Evolutionary conservation across 108 stramenopile species (phyloP), one percentile per base, ranked within the genome.

Genomic region (Skeletonema tropicum): DNA sequence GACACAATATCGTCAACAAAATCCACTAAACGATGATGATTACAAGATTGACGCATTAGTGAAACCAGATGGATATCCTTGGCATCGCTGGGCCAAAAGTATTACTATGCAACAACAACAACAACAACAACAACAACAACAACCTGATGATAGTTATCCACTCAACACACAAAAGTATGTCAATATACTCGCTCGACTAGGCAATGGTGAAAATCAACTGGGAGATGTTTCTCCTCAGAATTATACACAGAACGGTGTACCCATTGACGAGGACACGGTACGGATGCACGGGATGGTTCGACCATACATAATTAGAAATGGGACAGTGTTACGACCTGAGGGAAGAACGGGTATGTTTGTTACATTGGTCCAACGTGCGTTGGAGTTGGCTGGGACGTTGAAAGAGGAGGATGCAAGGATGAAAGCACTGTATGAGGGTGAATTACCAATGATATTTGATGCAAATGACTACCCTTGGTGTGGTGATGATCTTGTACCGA

Each of bases 31-130:
- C 8, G 39, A 17, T 11, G 45, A 31, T 12, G 7, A 13, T 13
- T 66, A 63, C 48, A 62, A 41, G 55, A 45, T 76, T 29, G 42
- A 76, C 14, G 62, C 75, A 10, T 49, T 76, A 12, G 17, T 69
- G 17, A 29, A 49, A 58, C 75, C 75, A 23, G 68, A 76, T 30
- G 75, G 75, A 62, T 76, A 76, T 41, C 75, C 75, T 26, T 76
- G 75, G 75, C 75, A 76, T 76, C 67, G 75, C 57, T 76, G 75
- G 75, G 45, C 17, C 60, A 39, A 46, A 29, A 29, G 26, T 57
- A 61, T 11, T 45, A 61, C 19, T 45, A 60, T n/a, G 41, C 15
- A 55, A 23, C 52, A 55, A 55, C 19, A 23, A 21, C 19, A n/a
- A n/a, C n/a, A n/a, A n/a, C n/a, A n/a, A n/a, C n/a, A n/a, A n/a